Percentiles rank a stretch among this genome's conserved stretches.
phyloP scores from a whole-genome alignment of 108 stramenopile species.

The Cyclotella cryptica region DNA sequence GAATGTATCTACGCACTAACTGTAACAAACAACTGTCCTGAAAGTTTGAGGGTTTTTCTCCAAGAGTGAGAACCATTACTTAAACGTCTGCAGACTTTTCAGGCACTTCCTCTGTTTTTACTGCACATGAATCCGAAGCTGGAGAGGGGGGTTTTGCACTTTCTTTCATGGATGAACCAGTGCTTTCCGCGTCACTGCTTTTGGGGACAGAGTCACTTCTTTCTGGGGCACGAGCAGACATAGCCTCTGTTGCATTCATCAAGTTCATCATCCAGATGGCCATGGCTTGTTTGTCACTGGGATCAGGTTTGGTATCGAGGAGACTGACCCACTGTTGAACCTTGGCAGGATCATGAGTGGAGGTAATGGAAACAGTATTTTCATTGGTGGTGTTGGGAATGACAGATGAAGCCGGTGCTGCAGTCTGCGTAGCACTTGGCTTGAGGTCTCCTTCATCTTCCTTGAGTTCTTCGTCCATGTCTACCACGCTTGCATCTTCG shows the following conservation, averaged over 20 bases:
- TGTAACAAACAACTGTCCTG: too few species aligned
- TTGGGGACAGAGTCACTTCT: background rate
- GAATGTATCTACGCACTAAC: too few species aligned
- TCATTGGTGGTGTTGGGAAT: background rate
- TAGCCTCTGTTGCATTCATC: constrained; percentile 33
- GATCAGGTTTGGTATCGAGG: constrained; percentile 43
- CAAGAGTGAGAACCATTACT: too few species aligned
- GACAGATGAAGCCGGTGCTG: background rate
- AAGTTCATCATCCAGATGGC: constrained; percentile 51
- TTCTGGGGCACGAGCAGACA: constrained; percentile 5
- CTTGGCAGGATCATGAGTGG: constrained; percentile 31
- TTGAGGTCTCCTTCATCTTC: constrained; percentile 24
- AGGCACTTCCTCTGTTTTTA: too few species aligned
- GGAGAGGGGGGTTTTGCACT: too few species aligned
- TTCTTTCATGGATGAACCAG: too few species aligned
- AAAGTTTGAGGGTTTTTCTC: too few species aligned
- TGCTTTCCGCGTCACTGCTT: background rate
- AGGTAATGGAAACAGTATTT: constrained; percentile 20
- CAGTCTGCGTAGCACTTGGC: constrained; percentile 17
- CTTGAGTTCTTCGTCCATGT: background rate
- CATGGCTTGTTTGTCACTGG: constrained; percentile 49
- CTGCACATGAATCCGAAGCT: too few species aligned
- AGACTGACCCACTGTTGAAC: constrained; percentile 44
- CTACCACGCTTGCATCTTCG: constrained; percentile 2
- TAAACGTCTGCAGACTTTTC: too few species aligned